phyloP scores from a whole-genome alignment of 345 rosid species.

The Boechera stricta region DNA sequence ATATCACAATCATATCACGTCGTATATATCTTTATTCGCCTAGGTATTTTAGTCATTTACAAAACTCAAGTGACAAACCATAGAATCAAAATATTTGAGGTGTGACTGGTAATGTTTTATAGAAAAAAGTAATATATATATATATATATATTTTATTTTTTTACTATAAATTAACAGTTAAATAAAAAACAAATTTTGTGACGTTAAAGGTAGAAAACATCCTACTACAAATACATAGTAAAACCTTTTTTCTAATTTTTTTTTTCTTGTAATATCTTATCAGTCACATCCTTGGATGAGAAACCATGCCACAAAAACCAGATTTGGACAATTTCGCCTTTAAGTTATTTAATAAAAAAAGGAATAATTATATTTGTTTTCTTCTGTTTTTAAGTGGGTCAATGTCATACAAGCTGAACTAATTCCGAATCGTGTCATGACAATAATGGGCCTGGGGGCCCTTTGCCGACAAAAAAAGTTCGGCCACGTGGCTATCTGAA shows the following conservation, averaged over 20 bases:
- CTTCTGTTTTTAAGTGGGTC: conserved; percentile 18
- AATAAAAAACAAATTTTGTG: no score
- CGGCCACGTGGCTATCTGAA: conserved; percentile 21
- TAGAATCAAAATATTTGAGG: neutral
- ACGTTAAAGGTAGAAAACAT: no score
- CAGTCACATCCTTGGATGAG: no score
- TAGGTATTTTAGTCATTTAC: neutral
- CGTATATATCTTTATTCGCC: neutral
- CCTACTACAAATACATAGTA: no score
- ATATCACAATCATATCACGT: neutral
- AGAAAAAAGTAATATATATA: no score
- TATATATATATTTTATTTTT: no score
- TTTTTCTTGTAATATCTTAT: no score
- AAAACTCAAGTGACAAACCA: neutral
- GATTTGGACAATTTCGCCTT: neutral
- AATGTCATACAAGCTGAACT: conserved; percentile 20
- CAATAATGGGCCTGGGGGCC: conserved; percentile 42
- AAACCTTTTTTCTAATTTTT: no score
- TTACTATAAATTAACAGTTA: no score
- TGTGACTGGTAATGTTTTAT: no score
- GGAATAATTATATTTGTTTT: neutral
- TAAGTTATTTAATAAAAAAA: neutral
- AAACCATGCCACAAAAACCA: neutral
- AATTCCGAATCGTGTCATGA: conserved; percentile 7
- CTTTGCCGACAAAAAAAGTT: conserved; percentile 30